Evolutionary conservation across 2,329 filamentous ascomycete species (phyloP).

Genomic region (Emergomyces orientalis): DNA sequence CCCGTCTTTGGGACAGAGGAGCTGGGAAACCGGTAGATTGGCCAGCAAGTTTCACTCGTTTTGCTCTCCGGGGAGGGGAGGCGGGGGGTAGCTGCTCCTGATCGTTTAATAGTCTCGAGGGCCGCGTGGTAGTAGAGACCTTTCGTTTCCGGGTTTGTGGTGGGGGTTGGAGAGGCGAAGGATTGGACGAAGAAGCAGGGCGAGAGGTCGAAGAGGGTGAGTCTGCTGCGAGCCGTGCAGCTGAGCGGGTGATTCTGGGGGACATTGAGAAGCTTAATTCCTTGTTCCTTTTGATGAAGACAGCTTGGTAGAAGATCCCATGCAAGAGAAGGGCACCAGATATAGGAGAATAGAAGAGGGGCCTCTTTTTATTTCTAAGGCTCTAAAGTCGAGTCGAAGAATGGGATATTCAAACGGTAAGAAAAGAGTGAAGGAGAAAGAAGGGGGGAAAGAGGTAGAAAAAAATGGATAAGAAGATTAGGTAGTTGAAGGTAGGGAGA

Average conservation of each 20-base stretch:
- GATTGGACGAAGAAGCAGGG: slow-evolving; percentile 33
- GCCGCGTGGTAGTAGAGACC: slow-evolving; percentile 39
- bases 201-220: slow-evolving; percentile 44
- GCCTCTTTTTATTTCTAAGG: neutral
- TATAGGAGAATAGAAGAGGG: slow-evolving; percentile 4
- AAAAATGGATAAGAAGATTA: slow-evolving; percentile 10
- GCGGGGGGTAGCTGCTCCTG: slow-evolving; percentile 10
- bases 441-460: slow-evolving; percentile 9
- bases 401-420: slow-evolving; percentile 10
- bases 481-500: neutral
- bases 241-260: slow-evolving; percentile 90
- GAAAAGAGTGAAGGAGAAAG: slow-evolving; percentile 13
- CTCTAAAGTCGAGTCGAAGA: slow-evolving; percentile 4
- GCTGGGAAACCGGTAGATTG: slow-evolving; percentile 30
- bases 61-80: slow-evolving; percentile 49
- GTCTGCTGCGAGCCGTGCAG: slow-evolving; percentile 77
- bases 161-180: slow-evolving; percentile 31
- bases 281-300: slow-evolving; percentile 7
- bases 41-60: slow-evolving; percentile 59
- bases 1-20: slow-evolving; percentile 40
- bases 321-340: slow-evolving; percentile 7
- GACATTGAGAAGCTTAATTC: slow-evolving; percentile 65
- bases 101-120: slow-evolving; percentile 30
- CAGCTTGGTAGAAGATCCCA: neutral
- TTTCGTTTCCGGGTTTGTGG: slow-evolving; percentile 66